Percentiles rank a stretch among this genome's conserved stretches.
Evolutionary conservation across 164 flowering plant genomes (phyloP).

Genomic region (Aristolochia californica): DNA sequence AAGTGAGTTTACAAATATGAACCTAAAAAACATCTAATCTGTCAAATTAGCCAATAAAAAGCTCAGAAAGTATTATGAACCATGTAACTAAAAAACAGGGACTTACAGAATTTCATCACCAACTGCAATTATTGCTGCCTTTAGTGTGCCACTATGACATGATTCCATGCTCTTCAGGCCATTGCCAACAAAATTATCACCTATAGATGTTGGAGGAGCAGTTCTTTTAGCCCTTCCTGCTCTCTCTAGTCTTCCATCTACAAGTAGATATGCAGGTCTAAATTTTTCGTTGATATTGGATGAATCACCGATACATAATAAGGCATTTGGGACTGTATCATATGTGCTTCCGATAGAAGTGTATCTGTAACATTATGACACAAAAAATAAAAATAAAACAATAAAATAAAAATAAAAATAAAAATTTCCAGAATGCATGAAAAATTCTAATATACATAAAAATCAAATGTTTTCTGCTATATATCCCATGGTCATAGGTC

Average conservation of each 20-base stretch:
- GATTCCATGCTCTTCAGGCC: constrained; percentile 33
- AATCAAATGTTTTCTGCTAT: too few relatives aligned
- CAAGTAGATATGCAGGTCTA: constrained; percentile 75
- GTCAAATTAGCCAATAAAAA: too few relatives aligned
- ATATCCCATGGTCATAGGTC: too few relatives aligned
- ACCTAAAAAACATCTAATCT: too few relatives aligned
- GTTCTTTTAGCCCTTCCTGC: constrained; percentile 76
- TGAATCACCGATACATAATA: constrained; percentile 35
- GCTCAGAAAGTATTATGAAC: neutral
- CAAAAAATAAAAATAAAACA: too few relatives aligned
- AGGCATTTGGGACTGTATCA: constrained; percentile 87
- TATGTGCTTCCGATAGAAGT: constrained; percentile 93
- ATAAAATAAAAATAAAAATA: too few relatives aligned
- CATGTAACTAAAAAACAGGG: constrained; percentile 1
- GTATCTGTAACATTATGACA: constrained; percentile 42
- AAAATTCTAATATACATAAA: too few relatives aligned
- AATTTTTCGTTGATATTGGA: constrained; percentile 36
- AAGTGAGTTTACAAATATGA: too few relatives aligned
- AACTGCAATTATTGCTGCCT: constrained; percentile 70
- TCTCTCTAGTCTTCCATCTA: constrained; percentile 93
- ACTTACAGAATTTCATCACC: constrained; percentile 97
- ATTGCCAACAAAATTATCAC: constrained; percentile 29
- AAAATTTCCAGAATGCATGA: too few relatives aligned
- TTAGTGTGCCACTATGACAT: constrained; percentile 21
- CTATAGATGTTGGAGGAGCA: constrained; percentile 22